Evolutionary conservation across 2,329 filamentous ascomycete species (phyloP), one percentile per base, ranked within the genome.

Genomic region (Aspergillus brunneoviolaceus): DNA sequence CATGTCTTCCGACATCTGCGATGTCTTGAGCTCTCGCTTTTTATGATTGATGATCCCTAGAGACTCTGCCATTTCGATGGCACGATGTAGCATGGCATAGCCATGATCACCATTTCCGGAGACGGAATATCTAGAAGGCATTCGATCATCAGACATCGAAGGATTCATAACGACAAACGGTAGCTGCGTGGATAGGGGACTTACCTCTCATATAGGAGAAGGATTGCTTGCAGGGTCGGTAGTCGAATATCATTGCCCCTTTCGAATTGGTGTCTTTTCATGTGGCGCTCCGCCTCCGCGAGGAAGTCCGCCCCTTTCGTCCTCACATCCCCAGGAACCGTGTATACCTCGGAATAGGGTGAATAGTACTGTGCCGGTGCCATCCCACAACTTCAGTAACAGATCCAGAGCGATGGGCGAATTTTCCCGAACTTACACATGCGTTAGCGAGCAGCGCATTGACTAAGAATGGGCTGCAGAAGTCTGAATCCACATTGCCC

Each of bases 391-490:
- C 14, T 12, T 33, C n/a, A 21, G 11, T 2, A 11, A 19, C 23
- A 14, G 23, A 31, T 2, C 16, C 7, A 19, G 6, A 5, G 6
- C 16, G 16, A 3, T 5, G 16, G 12, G 16, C 16, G 23, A 19
- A n/a, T 16, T n/a, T 45, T 2, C 5, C 10, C 6, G 27, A 9
- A 53, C 69, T 47, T 62, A 70, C 69, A 53, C 71, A 73, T 27
- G 71, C 70, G 57, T 70, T 69, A 12, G 91, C 88, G 47, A 96
- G 81, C 81, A 96, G 92, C 2, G 91, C 89, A 74, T 96, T 96
- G 63, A 96, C 91, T 4, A 96, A 79, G 55, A 96, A 77, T 1
- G 90, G 87, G 0, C 91, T 93, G 75, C 92, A 96, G 74, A 95
- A 91, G 1, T 86, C 81, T 0, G 86, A 88, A 57, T 83, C 68